Conservation (phyloP, 2,329 filamentous ascomycete genomes). For the Sordariomycetes sp. region DNA sequence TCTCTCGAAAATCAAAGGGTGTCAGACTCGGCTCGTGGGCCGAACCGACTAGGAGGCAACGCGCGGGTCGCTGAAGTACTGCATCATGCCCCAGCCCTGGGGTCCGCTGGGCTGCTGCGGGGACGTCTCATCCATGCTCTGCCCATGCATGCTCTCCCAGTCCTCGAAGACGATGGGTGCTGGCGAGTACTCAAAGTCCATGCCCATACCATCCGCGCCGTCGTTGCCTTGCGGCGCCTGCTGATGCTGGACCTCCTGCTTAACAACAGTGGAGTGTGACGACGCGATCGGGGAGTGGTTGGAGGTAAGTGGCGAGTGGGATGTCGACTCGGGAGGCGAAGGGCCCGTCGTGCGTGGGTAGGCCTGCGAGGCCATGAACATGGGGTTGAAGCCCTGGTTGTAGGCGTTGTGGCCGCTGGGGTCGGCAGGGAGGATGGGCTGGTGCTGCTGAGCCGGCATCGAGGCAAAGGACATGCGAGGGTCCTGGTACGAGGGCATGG, state of each 20-base stretch:
- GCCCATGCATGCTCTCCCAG: conserved; percentile 28
- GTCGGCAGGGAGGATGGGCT: conserved; percentile 13
- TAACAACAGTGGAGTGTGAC: conserved; percentile 22
- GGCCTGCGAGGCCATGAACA: conserved; percentile 22
- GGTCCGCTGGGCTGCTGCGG: conserved; percentile 13
- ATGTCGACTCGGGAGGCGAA: conserved; percentile 19
- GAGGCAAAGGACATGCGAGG: conserved; percentile 19
- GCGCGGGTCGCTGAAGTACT: conserved; percentile 21
- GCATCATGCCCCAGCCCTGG: conserved; percentile 22
- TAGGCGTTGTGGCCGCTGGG: conserved; percentile 14
- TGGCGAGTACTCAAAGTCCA: conserved; percentile 34
- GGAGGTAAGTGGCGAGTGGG: conserved; percentile 20
- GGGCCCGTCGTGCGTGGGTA: conserved; percentile 16
- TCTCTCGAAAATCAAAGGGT: background rate
- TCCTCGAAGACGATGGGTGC: conserved; percentile 27
- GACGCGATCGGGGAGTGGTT: conserved; percentile 7
- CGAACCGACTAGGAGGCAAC: conserved; percentile 16
- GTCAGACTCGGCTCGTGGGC: background rate
- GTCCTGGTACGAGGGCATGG: conserved; percentile 16
- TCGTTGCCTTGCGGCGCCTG: conserved; percentile 13
- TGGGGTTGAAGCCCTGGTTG: conserved; percentile 17
- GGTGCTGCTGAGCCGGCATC: conserved; percentile 21
- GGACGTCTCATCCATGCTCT: conserved; percentile 20
- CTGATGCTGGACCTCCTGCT: conserved; percentile 26
- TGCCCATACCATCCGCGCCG: conserved; percentile 20